Evolutionary conservation across 2,329 filamentous ascomycete genomes (phyloP).

Genomic region (Sclerotinia nivalis): DNA sequence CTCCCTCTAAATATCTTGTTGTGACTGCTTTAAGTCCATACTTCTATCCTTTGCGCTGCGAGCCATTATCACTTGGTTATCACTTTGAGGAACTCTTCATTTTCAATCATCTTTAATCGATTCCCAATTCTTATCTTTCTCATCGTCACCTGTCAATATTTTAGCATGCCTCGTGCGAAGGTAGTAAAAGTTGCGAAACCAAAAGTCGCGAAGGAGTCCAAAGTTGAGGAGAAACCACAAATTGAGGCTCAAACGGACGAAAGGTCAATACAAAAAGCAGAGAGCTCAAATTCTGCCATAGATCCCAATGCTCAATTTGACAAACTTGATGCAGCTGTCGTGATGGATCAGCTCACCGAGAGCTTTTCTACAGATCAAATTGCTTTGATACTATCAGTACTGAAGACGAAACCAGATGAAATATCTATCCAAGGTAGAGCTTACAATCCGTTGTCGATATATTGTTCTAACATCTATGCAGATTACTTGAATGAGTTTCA

Average conservation of each 20-base stretch:
- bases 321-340: too few relatives aligned
- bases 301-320: not conserved
- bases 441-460: not conserved
- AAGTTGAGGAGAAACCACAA: not conserved
- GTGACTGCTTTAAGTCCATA: not conserved
- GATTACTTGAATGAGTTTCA: not conserved
- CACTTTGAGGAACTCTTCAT: not conserved
- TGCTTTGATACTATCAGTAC: not conserved
- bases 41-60: not conserved
- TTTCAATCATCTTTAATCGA: not conserved
- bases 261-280: not conserved
- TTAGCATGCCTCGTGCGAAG: not conserved
- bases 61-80: not conserved
- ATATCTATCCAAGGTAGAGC: not conserved
- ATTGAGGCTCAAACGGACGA: not conserved
- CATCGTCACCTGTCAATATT: not conserved
- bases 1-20: too few relatives aligned
- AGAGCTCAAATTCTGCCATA: not conserved
- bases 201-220: not conserved
- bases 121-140: not conserved
- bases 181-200: not conserved
- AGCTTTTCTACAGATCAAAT: not conserved
- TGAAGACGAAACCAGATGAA: not conserved
- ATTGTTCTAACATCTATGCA: not conserved
- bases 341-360: not conserved